Conservation (phyloP, 2,329 filamentous ascomycete genomes). For the Aureobasidium sp. region DNA sequence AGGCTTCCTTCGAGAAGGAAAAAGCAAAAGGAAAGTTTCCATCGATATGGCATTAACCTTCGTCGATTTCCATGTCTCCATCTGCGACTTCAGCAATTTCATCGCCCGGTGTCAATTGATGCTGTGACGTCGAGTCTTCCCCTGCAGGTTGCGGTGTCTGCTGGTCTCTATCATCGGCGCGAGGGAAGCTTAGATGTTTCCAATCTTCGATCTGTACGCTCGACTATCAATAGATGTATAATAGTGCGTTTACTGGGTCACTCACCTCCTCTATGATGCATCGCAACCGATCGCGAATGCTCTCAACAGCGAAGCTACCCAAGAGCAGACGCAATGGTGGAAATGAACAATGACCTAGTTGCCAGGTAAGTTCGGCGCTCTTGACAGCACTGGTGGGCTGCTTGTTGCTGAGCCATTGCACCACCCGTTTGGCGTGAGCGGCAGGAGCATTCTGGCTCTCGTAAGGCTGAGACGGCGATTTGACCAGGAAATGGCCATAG, state of each 20-base stretch:
- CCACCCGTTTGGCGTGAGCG: constrained; percentile 78
- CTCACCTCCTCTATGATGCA: constrained; percentile 84
- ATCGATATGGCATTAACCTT: constrained; percentile 11
- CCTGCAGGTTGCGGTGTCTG: constrained; percentile 10
- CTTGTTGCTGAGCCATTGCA: constrained; percentile 88
- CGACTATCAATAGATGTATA: constrained; percentile 5
- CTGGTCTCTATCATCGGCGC: constrained; percentile 20
- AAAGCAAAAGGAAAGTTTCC: background rate
- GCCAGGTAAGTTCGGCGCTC: constrained; percentile 86
- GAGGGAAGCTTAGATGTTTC: constrained; percentile 30
- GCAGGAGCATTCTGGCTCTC: constrained; percentile 69
- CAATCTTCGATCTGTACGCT: constrained; percentile 28
- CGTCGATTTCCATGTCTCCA: constrained; percentile 14
- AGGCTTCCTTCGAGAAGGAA: background rate
- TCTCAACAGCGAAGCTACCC: constrained; percentile 91
- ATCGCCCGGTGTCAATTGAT: constrained; percentile 7
- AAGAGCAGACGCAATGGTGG: constrained; percentile 80
- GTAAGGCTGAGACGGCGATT: constrained; percentile 76
- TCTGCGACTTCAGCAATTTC: constrained; percentile 12
- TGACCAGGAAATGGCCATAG: constrained; percentile 89
- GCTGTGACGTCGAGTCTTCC: constrained; percentile 8
- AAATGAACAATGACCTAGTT: constrained; percentile 89
- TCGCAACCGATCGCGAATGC: constrained; percentile 78
- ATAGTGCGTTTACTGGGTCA: constrained; percentile 2
- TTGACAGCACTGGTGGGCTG: constrained; percentile 91